A percentile compares a stretch with the other conserved stretches of the same genome.
These are phyloP conservation scores for Tulasnella sp. DNA, from an alignment of 768 basidiomycete genomes.

Conservation along the genomic window DNA sequence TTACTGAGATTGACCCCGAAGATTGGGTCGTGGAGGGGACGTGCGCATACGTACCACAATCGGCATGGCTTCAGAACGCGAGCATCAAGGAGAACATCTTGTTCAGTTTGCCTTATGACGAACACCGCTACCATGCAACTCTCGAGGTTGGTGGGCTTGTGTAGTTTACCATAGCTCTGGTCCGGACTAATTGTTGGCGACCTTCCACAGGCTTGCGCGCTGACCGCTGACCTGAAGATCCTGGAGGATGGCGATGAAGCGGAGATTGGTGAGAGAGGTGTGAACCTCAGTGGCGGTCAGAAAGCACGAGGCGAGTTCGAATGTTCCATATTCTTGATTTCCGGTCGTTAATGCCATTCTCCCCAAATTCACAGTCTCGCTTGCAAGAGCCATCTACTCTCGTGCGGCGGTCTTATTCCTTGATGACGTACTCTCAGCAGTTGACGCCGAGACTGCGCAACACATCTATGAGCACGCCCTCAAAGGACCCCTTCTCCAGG, in stretches of 20 bases:
- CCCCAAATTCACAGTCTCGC: slow-evolving; percentile 37
- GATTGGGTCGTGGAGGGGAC: slow-evolving; percentile 70
- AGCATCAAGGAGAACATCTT: slow-evolving; percentile 66
- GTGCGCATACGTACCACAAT: slow-evolving; percentile 58
- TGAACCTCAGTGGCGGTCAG: slow-evolving; percentile 26
- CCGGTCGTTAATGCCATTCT: not conserved
- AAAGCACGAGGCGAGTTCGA: slow-evolving; percentile 14
- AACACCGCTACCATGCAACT: slow-evolving; percentile 64
- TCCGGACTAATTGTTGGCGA: not conserved
- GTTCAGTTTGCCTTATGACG: slow-evolving; percentile 66
- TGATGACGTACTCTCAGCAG: slow-evolving; percentile 64
- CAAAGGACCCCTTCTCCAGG: slow-evolving; percentile 63
- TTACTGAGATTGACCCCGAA: slow-evolving; percentile 33
- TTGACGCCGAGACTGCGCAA: slow-evolving; percentile 78
- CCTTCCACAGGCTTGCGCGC: slow-evolving; percentile 36
- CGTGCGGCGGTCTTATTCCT: slow-evolving; percentile 70
- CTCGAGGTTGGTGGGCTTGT: slow-evolving; percentile 43
- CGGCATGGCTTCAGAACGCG: slow-evolving; percentile 64
- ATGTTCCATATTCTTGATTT: not conserved
- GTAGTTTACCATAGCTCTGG: too few species aligned
- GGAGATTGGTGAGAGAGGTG: slow-evolving; percentile 81
- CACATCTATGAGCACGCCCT: slow-evolving; percentile 75
- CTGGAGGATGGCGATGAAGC: slow-evolving; percentile 82
- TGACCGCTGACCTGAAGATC: slow-evolving; percentile 65
- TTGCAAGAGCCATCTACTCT: slow-evolving; percentile 84